Percentiles rank a stretch among this genome's conserved stretches.
phyloP scores from a whole-genome alignment of 306 rosid genomes.

The Hylodesmum podocarpum region DNA sequence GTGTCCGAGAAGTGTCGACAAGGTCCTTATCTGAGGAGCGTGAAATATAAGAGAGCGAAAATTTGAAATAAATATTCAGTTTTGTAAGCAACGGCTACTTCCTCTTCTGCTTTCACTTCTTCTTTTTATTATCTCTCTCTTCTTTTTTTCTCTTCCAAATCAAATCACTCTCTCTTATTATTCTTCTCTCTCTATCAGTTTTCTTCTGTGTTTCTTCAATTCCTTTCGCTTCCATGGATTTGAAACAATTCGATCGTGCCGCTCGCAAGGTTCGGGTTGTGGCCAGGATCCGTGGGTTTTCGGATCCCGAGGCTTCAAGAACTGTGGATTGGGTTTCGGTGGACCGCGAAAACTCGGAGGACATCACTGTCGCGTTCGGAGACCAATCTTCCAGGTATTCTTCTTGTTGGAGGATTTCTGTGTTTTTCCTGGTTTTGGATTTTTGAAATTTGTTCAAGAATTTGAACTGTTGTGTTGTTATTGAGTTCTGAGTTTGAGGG shows the following conservation, averaged over 20 bases:
- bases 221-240: conserved; percentile 44
- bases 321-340: conserved; percentile 55
- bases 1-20: background rate
- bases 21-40: conserved; percentile 1
- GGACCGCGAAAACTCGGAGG: conserved; percentile 47
- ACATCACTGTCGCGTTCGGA: conserved; percentile 55
- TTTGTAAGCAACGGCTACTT: conserved; percentile 50
- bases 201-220: background rate
- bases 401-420: background rate
- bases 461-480: background rate
- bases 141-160: background rate
- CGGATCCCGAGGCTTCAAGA: conserved; percentile 35
- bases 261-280: conserved; percentile 54
- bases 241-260: conserved; percentile 20
- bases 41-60: background rate
- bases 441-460: background rate
- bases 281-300: conserved; percentile 50
- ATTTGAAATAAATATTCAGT: conserved; percentile 38
- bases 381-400: conserved; percentile 60
- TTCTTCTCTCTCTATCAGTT: background rate
- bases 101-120: background rate
- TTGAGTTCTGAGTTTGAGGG: background rate
- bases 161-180: background rate
- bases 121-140: background rate
- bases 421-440: background rate